Conservation (phyloP, 768 basidiomycete species). For the Rhizopogon rudus region DNA sequence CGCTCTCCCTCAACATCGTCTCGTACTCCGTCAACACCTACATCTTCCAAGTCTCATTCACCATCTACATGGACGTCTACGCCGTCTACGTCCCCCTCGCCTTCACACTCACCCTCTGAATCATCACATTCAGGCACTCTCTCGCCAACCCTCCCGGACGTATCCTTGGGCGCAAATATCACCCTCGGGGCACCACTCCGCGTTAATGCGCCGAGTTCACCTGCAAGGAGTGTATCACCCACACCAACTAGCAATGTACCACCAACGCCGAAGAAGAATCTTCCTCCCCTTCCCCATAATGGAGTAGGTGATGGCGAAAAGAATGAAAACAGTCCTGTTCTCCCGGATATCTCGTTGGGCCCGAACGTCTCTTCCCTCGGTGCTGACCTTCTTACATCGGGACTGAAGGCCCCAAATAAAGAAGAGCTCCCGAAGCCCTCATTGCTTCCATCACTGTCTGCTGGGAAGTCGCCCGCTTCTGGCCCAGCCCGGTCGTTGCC, state of each 20-base stretch:
- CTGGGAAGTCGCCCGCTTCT: not conserved
- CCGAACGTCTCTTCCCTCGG: conserved; percentile 8
- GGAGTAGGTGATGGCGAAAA: not conserved
- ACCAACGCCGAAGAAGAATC: not conserved
- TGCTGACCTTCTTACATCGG: conserved; percentile 3
- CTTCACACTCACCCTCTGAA: conserved; percentile 4
- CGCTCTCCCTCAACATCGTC: not conserved
- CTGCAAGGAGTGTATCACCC: not conserved
- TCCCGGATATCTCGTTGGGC: conserved; percentile 10
- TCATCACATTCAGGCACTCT: not conserved
- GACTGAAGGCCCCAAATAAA: not conserved
- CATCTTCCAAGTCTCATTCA: conserved; percentile 1
- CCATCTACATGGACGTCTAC: not conserved
- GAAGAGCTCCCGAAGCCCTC: not conserved
- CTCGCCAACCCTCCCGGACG: conserved; percentile 4
- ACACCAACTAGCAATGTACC: not conserved
- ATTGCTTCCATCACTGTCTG: not conserved
- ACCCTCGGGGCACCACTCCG: conserved; percentile 10
- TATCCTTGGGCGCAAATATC: conserved; percentile 16
- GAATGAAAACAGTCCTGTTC: not conserved
- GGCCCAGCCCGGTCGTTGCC: no score
- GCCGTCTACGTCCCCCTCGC: conserved; percentile 4
- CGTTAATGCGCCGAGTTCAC: not conserved
- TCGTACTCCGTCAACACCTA: conserved; percentile 13
- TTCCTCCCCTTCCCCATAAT: not conserved